Base-by-base conservation (phyloP, 1,284 basidiomycete species). In the Meira miltonrushii region DNA sequence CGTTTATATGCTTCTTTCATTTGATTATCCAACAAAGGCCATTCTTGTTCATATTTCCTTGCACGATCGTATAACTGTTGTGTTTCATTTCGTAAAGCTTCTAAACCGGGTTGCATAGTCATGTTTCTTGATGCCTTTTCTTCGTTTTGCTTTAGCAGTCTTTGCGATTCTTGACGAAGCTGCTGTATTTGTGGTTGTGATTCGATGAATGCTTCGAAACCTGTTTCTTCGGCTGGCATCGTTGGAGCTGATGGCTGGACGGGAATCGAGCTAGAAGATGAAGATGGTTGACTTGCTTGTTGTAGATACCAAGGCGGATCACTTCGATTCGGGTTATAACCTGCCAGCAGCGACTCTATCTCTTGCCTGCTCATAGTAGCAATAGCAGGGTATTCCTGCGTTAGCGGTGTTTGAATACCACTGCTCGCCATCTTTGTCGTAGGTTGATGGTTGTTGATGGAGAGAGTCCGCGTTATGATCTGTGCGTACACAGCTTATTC, bases 61-160 rank as follows among this genome's bases (percentile, higher is more conserved):
- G 74, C 74, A 1, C 67, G 62, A 19, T 67, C 68, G 44, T 67
- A 70, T 1, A 68, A 62, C 5, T 54, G 55, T 33, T 67, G 64
- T n/a, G 74, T 73, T 54, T 73, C 69, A 10, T 25, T 39, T 6
- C 74, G 67, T 11, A 75, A 55, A 8, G 62, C 50, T 54, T 72
- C 65, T 33, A 76, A 67, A 6, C 44, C 61, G 8, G 66, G 64
- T 40, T 72, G 69, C 7, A 64, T 65, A 43, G 61, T 61, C 8
- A 58, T 41, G 33, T 76, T 76, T 40, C 59, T 61, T 13, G 49
- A 49, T 23, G 73, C 73, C 39, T 67, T 71, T 33, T 55, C 23
- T 55, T 74, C 71, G 49, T 65, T 66, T 10, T 43, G 17, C 37
- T 62, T 57, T 1, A 74, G 51, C 5, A 74, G 66, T 21, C 49